phyloP scores from a whole-genome alignment of 495 filamentous ascomycete genomes.

The Tuber indicum region DNA sequence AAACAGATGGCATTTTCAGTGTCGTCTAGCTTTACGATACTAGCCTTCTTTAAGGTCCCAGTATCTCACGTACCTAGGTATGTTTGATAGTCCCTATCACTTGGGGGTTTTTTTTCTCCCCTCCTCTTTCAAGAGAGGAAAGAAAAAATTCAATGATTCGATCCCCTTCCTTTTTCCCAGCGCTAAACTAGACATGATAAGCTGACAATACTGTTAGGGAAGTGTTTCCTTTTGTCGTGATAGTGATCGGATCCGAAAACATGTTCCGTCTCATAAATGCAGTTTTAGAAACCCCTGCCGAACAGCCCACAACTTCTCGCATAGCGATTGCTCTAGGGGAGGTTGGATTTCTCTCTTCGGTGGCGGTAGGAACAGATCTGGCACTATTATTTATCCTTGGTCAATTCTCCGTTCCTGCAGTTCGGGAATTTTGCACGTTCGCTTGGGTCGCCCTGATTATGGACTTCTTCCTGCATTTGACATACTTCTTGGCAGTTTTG shows the following conservation, averaged over 20 bases:
- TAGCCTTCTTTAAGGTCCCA: constrained; percentile 56
- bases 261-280: constrained; percentile 67
- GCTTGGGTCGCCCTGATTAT: constrained; percentile 60
- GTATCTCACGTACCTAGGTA: constrained; percentile 56
- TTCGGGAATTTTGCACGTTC: constrained; percentile 64
- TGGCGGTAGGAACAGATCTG: constrained; percentile 56
- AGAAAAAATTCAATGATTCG: constrained; percentile 4
- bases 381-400: constrained; percentile 54
- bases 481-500: constrained; percentile 65
- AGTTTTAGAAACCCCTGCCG: constrained; percentile 58
- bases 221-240: constrained; percentile 63
- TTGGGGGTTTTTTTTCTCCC: constrained; percentile 36
- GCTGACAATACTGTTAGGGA: constrained; percentile 39
- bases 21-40: constrained; percentile 58
- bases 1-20: constrained; percentile 58
- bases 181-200: neutral
- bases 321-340: constrained; percentile 63
- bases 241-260: constrained; percentile 65
- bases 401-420: constrained; percentile 54
- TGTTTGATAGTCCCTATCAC: constrained; percentile 11
- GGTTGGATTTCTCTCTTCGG: constrained; percentile 59
- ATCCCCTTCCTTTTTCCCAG: neutral
- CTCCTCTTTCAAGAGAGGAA: constrained; percentile 25
- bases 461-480: constrained; percentile 64
- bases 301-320: constrained; percentile 53